These are phyloP conservation scores for Cladophialophora psammophila DNA, from an alignment of 2,329 filamentous ascomycete species.

Conservation along the genomic window DNA sequence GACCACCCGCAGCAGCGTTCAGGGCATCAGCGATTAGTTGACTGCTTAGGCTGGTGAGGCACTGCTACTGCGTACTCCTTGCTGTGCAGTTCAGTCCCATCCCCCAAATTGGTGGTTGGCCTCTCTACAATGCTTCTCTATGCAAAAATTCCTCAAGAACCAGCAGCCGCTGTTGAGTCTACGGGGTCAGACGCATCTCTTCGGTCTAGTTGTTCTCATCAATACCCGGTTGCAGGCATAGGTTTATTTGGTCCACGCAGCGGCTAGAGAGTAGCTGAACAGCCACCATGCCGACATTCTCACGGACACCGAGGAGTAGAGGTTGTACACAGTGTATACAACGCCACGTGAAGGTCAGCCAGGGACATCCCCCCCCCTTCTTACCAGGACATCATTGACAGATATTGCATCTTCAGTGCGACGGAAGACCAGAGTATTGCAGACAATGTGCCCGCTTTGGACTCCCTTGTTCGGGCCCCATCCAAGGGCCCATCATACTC, in stretches of 20 bases:
- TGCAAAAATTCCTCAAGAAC: background rate
- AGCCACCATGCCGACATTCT: background rate
- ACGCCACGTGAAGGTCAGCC: conserved; percentile 20
- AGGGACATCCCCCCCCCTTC: background rate
- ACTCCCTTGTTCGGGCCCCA: conserved; percentile 14
- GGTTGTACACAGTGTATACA: conserved; percentile 16
- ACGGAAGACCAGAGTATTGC: conserved; percentile 11
- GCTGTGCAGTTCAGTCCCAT: background rate
- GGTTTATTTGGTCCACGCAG: background rate
- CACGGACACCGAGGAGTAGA: conserved; percentile 6
- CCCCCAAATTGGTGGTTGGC: background rate
- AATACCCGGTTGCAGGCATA: background rate
- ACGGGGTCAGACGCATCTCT: background rate
- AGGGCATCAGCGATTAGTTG: too few relatives aligned
- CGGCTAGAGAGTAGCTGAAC: background rate
- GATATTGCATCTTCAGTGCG: conserved; percentile 7
- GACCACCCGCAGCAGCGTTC: too few relatives aligned
- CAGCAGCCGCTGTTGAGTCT: background rate
- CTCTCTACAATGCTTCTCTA: background rate
- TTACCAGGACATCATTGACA: background rate
- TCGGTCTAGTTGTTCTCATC: background rate
- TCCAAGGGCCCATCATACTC: conserved; percentile 19
- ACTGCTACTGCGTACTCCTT: too few relatives aligned
- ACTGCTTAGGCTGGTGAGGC: too few relatives aligned
- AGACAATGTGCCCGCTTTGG: conserved; percentile 19